These are phyloP conservation scores for Colletotrichum lindemuthianum DNA, from an alignment of 2,329 filamentous ascomycete genomes.

Conservation along the genomic window DNA sequence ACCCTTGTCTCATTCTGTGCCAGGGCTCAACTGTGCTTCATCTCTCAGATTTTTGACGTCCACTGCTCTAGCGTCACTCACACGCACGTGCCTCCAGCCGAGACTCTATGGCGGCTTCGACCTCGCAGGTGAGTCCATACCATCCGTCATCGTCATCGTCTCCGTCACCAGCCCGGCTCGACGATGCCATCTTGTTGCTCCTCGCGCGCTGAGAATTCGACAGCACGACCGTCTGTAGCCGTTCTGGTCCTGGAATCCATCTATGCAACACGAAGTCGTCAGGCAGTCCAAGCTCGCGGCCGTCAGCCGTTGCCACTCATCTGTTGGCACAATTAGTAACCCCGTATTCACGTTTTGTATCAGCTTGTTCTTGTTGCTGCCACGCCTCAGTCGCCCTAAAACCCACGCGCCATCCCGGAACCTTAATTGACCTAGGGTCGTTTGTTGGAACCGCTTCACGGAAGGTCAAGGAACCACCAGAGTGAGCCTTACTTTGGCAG, in stretches of 20 bases:
- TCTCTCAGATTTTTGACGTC: conserved; percentile 28
- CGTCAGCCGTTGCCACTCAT: conserved; percentile 30
- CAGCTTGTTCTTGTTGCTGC: conserved; percentile 20
- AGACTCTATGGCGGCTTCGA: conserved; percentile 9
- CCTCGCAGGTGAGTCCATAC: conserved; percentile 24
- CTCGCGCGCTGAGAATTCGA: conserved; percentile 25
- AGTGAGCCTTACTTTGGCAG: conserved; percentile 8
- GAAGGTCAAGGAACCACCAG: conserved; percentile 29
- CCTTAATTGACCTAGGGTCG: conserved; percentile 27
- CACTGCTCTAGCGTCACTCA: conserved; percentile 16
- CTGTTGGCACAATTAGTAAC: conserved; percentile 17
- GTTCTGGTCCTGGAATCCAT: no score
- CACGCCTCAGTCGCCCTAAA: conserved; percentile 29
- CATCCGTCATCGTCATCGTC: conserved; percentile 4
- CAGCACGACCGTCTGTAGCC: conserved; percentile 6
- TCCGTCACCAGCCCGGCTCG: background rate
- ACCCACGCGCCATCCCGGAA: conserved; percentile 34
- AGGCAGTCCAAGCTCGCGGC: conserved; percentile 6
- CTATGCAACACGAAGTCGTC: background rate
- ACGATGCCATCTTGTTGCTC: conserved; percentile 4
- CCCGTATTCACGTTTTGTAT: conserved; percentile 24
- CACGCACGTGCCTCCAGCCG: conserved; percentile 7
- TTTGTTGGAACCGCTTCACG: conserved; percentile 29
- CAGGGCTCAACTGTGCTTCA: conserved; percentile 30
- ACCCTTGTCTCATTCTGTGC: conserved; percentile 32